Base-by-base conservation (phyloP, 2,329 filamentous ascomycete species). In the Fusarium sp. region DNA sequence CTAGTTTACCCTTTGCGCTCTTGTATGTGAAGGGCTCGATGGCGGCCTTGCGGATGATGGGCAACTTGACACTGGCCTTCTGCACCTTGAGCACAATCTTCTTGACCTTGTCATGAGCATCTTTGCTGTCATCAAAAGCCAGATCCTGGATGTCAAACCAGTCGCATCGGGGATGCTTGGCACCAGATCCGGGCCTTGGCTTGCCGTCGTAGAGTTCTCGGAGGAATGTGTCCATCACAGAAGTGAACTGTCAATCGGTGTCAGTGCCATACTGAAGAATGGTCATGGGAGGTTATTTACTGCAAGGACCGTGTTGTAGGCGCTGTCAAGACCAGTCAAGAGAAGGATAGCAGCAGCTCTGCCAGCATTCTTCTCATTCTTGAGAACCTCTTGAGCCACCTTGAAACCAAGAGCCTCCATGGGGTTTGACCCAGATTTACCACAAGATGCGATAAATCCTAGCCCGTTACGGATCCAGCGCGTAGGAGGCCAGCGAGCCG, bases 311-410 rank as follows among this genome's bases (percentile, higher is more conserved):
- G 71, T 35, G 60, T 73, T 70, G 60, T 72, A 74, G 5, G 73
- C 73, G 52, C 39, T 64, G 56, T 76, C 73, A 7, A 76, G 65
- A 6, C 71, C 63, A 30, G 70, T 68, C 23, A 76, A 61, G 4
- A 76, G 52, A 14, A 76, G 64, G 25, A 74, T 74, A 6, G 71
- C 71, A 13, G 73, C 65, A n/a, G 73, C 68, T 54, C 52, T 70
- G 1, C 63, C 37, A 8, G 27, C 9, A 23, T 73, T 41, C 25
- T 25, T 54, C 39, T 76, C 71, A 20, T 62, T 25, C 20, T 62
- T 35, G 13, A 76, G 35, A 18, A 76, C 43, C 10, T 69, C 39
- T 16, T 71, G 63, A 3, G 73, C 73, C 1, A 72, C 59, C 30
- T 52, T 56, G 48, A 72, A 23, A 10, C 73, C 71, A 20, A 76